phyloP scores from a whole-genome alignment of 2,329 filamentous ascomycete species.

The Didymella lethalis region DNA sequence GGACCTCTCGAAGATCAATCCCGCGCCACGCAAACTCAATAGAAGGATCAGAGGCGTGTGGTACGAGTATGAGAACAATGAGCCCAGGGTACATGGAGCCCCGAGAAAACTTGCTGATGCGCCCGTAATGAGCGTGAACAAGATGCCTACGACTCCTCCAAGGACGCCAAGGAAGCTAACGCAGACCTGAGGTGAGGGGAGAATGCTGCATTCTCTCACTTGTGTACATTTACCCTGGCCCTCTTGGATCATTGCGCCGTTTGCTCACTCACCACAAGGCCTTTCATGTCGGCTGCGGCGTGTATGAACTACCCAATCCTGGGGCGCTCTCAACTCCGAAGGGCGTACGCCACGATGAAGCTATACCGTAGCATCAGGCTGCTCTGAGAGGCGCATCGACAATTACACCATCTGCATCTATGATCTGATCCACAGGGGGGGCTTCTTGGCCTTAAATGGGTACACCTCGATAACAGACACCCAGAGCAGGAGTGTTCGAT shows the following conservation, averaged over 20 bases:
- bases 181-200: not conserved
- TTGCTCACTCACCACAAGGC: not conserved
- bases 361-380: not conserved
- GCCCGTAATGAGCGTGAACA: not conserved
- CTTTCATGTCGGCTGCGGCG: not conserved
- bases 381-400: not conserved
- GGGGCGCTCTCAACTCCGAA: not conserved
- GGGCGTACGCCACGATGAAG: not conserved
- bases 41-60: slow-evolving; percentile 46
- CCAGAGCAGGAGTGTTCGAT: not conserved
- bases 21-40: slow-evolving; percentile 46
- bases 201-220: not conserved
- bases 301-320: not conserved
- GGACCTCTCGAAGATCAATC: slow-evolving; percentile 29
- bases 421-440: not conserved
- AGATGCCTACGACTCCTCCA: slow-evolving; percentile 9
- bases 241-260: not conserved
- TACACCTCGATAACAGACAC: not conserved
- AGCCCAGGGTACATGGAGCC: slow-evolving; percentile 9
- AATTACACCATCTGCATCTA: not conserved
- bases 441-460: not conserved
- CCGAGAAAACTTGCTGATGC: slow-evolving; percentile 19
- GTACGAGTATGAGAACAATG: slow-evolving; percentile 45
- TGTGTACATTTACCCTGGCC: not conserved
- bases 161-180: slow-evolving; percentile 17